phyloP scores from a whole-genome alignment of 1,284 basidiomycete species.

The Ustilago nuda region DNA sequence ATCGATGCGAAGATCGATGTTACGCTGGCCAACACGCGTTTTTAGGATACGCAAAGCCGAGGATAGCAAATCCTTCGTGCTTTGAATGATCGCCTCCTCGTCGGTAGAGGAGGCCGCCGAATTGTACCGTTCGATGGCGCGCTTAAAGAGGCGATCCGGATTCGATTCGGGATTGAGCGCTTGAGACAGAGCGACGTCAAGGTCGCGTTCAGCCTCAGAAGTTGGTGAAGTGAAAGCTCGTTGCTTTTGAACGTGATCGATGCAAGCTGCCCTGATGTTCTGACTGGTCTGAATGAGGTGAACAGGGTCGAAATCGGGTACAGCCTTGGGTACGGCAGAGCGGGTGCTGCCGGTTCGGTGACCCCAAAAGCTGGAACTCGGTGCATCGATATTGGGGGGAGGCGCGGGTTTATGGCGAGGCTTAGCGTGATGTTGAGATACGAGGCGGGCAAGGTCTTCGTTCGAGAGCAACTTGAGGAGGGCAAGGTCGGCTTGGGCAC shows the following conservation, averaged over 20 bases:
- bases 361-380: conserved; percentile 9
- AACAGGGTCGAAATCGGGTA: conserved; percentile 20
- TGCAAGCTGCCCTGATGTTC: conserved; percentile 23
- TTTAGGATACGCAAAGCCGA: conserved; percentile 35
- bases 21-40: conserved; percentile 31
- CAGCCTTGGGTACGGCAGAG: not conserved
- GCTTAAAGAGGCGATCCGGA: conserved; percentile 13
- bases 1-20: conserved; percentile 25
- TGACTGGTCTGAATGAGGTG: conserved; percentile 25
- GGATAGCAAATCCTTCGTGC: conserved; percentile 29
- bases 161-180: conserved; percentile 38
- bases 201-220: conserved; percentile 5
- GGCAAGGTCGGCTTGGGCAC: conserved; percentile 19
- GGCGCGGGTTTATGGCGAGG: conserved; percentile 20
- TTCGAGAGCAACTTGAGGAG: conserved; percentile 13
- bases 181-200: conserved; percentile 21
- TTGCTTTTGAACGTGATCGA: conserved; percentile 13
- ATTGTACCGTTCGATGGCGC: conserved; percentile 10
- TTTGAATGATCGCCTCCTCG: conserved; percentile 7
- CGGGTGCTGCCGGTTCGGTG: not conserved
- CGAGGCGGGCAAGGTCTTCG: conserved; percentile 10
- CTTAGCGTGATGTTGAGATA: conserved; percentile 1
- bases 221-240: not conserved
- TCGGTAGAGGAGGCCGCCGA: not conserved
- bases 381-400: not conserved